phyloP scores from a whole-genome alignment of 192 early-diverging fungal species.

The Coemansia sp. region DNA sequence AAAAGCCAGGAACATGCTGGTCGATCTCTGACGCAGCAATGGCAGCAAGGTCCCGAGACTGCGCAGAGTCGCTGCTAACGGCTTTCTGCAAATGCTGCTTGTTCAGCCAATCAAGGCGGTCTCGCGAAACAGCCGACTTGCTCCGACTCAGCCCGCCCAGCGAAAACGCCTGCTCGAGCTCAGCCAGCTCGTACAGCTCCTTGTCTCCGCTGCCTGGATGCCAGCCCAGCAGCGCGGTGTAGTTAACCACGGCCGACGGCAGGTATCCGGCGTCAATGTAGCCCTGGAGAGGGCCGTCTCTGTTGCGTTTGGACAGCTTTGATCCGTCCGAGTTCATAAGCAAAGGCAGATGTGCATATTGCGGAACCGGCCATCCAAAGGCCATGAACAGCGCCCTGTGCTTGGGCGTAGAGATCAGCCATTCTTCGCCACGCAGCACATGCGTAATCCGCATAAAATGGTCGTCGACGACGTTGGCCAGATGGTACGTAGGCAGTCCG shows the following conservation, averaged over 20 bases:
- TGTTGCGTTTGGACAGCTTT: constrained; percentile 90
- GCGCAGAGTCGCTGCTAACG: not conserved
- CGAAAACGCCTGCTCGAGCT: constrained; percentile 36
- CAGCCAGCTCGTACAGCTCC: constrained; percentile 63
- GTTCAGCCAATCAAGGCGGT: constrained; percentile 51
- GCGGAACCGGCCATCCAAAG: constrained; percentile 77
- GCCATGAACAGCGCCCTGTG: constrained; percentile 83
- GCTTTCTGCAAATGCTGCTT: constrained; percentile 40
- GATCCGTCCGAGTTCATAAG: constrained; percentile 79
- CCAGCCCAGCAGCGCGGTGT: constrained; percentile 87
- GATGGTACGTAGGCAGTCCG: constrained; percentile 90
- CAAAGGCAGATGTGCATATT: constrained; percentile 87
- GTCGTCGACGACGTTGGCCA: constrained; percentile 95
- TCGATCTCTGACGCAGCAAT: constrained; percentile 21
- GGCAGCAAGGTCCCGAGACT: not conserved
- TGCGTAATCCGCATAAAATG: constrained; percentile 89
- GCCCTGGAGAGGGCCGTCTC: constrained; percentile 69
- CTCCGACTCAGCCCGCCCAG: constrained; percentile 42
- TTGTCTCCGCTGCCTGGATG: constrained; percentile 55
- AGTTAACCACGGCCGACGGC: constrained; percentile 85
- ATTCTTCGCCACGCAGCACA: constrained; percentile 93
- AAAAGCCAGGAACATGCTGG: not conserved
- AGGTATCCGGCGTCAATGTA: constrained; percentile 79
- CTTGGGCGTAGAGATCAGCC: constrained; percentile 92
- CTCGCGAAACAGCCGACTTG: constrained; percentile 49